Percentiles rank a stretch among this genome's conserved stretches.
Evolutionary conservation across 257 asterid species (phyloP).

Genomic region (Petunia secreta): DNA sequence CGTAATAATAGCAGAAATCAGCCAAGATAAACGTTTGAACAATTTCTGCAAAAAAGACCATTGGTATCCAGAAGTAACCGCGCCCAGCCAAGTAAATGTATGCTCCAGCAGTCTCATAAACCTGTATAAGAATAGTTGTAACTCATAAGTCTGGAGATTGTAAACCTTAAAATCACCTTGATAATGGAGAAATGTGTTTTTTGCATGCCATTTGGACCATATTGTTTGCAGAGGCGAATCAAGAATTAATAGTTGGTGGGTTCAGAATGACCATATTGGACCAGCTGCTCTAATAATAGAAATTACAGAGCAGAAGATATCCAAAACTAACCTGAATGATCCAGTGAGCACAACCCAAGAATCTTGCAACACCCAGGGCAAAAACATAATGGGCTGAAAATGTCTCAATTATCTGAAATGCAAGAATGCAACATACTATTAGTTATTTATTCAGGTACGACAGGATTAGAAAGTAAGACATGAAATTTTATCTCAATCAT

Average conservation of each 20-base stretch:
- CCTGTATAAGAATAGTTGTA: slow-evolving; percentile 39
- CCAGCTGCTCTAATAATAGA: not conserved
- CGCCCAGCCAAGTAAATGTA: slow-evolving; percentile 61
- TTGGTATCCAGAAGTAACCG: slow-evolving; percentile 74
- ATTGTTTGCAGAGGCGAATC: not conserved
- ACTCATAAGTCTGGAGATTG: not conserved
- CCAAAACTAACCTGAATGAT: slow-evolving; percentile 68
- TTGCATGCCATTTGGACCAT: not conserved
- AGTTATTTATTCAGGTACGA: not conserved
- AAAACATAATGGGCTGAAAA: slow-evolving; percentile 91
- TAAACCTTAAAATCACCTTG: not conserved
- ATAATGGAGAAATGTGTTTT: not conserved
- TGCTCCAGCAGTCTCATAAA: slow-evolving; percentile 66
- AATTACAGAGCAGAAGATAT: not conserved
- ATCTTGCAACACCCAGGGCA: slow-evolving; percentile 85
- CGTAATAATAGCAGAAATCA: slow-evolving; percentile 86
- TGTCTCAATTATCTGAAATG: slow-evolving; percentile 81
- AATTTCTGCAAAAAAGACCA: slow-evolving; percentile 66
- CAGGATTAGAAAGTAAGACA: not conserved
- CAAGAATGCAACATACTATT: not conserved
- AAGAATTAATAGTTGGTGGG: not conserved
- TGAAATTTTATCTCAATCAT: not conserved
- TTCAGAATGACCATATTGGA: not conserved
- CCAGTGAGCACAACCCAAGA: slow-evolving; percentile 93
- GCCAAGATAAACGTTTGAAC: slow-evolving; percentile 93